These are phyloP conservation scores for Cladosporium phlei DNA, from an alignment of 2,329 filamentous ascomycete species.

Conservation along the genomic window DNA sequence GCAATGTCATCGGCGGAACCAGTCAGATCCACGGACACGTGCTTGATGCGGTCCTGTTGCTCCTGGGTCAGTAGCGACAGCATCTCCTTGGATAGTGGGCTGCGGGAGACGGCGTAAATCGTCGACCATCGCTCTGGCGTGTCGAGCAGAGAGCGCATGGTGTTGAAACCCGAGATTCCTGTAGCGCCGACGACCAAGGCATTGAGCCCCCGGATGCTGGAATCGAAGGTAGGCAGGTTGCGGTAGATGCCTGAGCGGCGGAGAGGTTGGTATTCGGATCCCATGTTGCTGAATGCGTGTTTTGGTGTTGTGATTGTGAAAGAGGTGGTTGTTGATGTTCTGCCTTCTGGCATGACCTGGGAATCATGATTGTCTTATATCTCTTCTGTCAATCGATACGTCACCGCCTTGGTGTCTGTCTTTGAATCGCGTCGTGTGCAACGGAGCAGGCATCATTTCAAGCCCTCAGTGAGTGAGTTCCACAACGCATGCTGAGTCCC, in stretches of 20 bases:
- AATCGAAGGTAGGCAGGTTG: slow-evolving; percentile 42
- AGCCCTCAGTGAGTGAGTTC: no score
- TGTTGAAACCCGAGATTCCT: slow-evolving; percentile 48
- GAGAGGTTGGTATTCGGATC: slow-evolving; percentile 4
- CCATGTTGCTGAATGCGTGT: slow-evolving; percentile 6
- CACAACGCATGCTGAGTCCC: no score
- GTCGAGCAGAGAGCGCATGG: slow-evolving; percentile 43
- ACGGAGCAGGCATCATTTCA: no score
- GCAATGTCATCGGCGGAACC: slow-evolving; percentile 31
- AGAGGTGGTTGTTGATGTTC: no score
- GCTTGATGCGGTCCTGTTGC: slow-evolving; percentile 18
- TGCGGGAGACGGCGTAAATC: slow-evolving; percentile 46
- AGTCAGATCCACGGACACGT: slow-evolving; percentile 30
- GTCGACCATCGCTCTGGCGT: slow-evolving; percentile 45
- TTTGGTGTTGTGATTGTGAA: no score
- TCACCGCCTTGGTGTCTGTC: no score
- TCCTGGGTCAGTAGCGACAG: slow-evolving; percentile 16
- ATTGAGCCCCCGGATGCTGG: slow-evolving; percentile 38
- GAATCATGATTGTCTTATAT: no score
- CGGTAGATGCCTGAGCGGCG: slow-evolving; percentile 40
- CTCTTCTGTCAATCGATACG: no score
- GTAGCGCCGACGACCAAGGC: slow-evolving; percentile 50
- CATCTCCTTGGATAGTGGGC: slow-evolving; percentile 35
- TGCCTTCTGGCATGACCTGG: no score
- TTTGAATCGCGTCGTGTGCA: no score